These are phyloP conservation scores for Ustilago loliicola DNA, from an alignment of 1,284 basidiomycete species.

Conservation along the genomic window DNA sequence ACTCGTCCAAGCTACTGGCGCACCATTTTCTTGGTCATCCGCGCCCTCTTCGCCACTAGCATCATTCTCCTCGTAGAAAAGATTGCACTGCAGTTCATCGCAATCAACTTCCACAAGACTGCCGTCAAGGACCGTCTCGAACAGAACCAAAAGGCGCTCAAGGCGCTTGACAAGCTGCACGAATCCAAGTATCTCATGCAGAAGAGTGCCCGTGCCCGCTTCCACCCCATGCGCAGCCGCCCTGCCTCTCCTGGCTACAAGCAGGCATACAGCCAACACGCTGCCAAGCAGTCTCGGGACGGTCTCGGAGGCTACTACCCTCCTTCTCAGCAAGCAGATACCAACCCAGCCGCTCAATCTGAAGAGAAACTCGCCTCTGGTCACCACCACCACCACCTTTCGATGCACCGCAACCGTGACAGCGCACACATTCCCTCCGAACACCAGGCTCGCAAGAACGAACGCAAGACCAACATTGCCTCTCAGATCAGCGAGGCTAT, in stretches of 20 bases:
- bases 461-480: conserved; percentile 57
- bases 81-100: conserved; percentile 57
- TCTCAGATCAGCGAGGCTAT: conserved; percentile 62
- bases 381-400: conserved; percentile 16
- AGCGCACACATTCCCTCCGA: conserved; percentile 22
- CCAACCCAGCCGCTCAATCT: not conserved
- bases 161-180: conserved; percentile 64
- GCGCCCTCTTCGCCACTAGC: conserved; percentile 62
- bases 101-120: conserved; percentile 69
- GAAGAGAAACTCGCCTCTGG: conserved; percentile 17
- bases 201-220: conserved; percentile 30
- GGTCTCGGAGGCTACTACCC: conserved; percentile 59
- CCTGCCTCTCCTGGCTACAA: conserved; percentile 58
- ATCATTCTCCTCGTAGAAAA: conserved; percentile 64
- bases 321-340: conserved; percentile 29
- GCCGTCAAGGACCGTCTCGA: conserved; percentile 66
- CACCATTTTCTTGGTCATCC: conserved; percentile 53
- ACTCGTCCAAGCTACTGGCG: conserved; percentile 57
- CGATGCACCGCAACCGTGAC: conserved; percentile 34
- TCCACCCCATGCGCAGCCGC: conserved; percentile 52
- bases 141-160: conserved; percentile 61
- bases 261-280: conserved; percentile 35
- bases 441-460: conserved; percentile 30
- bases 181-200: conserved; percentile 63
- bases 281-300: conserved; percentile 53